These are phyloP conservation scores for Plasmodium coatneyi DNA, from an alignment of 169 alveolate genomes.

Conservation along the genomic window DNA sequence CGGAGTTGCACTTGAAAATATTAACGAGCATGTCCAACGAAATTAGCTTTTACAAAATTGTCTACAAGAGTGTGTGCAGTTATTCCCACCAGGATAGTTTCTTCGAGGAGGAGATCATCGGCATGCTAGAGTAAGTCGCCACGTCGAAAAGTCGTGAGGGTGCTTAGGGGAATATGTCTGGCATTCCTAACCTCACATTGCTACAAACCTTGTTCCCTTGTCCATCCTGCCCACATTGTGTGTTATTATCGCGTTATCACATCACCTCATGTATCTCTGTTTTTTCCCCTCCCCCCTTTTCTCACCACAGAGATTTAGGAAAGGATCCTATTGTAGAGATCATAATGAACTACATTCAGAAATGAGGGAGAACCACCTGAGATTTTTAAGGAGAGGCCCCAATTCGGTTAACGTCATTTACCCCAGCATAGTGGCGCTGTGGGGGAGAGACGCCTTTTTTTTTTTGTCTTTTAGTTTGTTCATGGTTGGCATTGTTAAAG, in stretches of 20 bases:
- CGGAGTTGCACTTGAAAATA: constrained; percentile 16
- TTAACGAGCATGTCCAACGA: constrained; percentile 29
- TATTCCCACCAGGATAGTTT: constrained; percentile 47
- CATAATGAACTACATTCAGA: constrained; percentile 30
- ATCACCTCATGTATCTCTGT: not conserved
- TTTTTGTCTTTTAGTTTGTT: not conserved
- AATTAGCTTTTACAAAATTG: constrained; percentile 70
- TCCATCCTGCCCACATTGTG: not conserved
- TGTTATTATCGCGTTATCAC: not conserved
- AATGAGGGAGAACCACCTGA: constrained; percentile 2
- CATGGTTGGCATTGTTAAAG: not conserved
- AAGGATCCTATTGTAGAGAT: constrained; percentile 42
- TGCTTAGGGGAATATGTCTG: not conserved
- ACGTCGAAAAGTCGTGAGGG: not conserved
- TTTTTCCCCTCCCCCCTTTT: not conserved
- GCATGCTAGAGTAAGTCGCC: constrained; percentile 49
- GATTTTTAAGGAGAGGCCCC: not conserved
- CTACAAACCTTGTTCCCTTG: not conserved
- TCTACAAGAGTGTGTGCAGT: constrained; percentile 71
- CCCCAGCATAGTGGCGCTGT: not conserved
- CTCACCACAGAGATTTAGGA: constrained; percentile 32
- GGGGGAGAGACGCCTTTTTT: not conserved
- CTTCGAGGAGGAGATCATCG: constrained; percentile 31
- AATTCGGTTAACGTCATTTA: not conserved
- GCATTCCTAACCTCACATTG: not conserved